Percentiles rank a stretch among this genome's conserved stretches.
Conservation (phyloP, 1,139 yeast species). For the Candida sp. region DNA sequence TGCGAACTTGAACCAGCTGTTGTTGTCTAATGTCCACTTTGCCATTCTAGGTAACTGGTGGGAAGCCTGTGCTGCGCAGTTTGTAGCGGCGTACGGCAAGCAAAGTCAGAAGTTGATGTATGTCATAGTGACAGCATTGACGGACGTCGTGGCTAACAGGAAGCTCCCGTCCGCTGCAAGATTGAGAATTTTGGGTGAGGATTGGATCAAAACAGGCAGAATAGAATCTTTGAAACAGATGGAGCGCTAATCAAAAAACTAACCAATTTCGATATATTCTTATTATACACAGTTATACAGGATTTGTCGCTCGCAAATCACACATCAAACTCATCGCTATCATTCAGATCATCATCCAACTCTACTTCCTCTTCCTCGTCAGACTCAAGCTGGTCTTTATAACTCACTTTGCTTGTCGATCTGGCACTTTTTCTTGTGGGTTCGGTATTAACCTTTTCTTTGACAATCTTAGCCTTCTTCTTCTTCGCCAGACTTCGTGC, state of each 20-base stretch:
- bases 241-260: conserved; percentile 26
- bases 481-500: conserved; percentile 1
- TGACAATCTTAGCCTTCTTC: background rate
- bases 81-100: conserved; percentile 59
- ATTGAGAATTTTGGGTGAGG: conserved; percentile 76
- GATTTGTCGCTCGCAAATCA: background rate
- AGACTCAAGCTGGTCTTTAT: conserved; percentile 31
- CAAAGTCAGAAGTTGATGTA: conserved; percentile 72
- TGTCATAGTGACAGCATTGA: conserved; percentile 44
- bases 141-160: conserved; percentile 48
- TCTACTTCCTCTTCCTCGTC: conserved; percentile 13
- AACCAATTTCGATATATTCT: background rate
- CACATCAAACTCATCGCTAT: background rate
- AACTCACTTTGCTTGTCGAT: conserved; percentile 38
- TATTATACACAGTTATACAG: background rate
- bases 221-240: conserved; percentile 55
- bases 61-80: conserved; percentile 76
- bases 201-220: conserved; percentile 56
- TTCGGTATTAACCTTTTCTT: conserved; percentile 4
- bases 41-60: conserved; percentile 85
- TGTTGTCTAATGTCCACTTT: conserved; percentile 72
- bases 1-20: conserved; percentile 54
- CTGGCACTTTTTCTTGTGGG: conserved; percentile 52
- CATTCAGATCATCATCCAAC: background rate
- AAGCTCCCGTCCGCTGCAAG: conserved; percentile 81